Conservation (phyloP, 768 basidiomycete genomes). For the Leccinum uliginosum region DNA sequence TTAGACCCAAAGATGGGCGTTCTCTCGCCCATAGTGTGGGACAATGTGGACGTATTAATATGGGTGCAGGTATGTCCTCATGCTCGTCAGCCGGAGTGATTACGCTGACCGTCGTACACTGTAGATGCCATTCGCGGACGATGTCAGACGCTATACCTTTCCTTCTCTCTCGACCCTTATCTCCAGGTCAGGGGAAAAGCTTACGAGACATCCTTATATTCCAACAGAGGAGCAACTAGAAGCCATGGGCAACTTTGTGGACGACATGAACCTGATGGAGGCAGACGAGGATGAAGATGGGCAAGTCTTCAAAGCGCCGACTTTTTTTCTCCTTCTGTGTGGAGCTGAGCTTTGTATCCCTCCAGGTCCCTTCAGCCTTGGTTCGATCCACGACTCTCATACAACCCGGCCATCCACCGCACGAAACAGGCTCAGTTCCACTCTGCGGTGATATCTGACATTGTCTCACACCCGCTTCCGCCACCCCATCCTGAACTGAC, state of each 20-base stretch:
- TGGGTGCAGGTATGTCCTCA: conserved; percentile 71
- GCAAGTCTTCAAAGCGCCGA: conserved; percentile 36
- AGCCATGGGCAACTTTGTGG: conserved; percentile 86
- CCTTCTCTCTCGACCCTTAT: conserved; percentile 70
- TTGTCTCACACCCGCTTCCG: conserved; percentile 70
- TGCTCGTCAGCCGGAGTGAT: background rate
- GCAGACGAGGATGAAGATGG: conserved; percentile 74
- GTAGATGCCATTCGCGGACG: conserved; percentile 97
- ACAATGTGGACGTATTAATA: conserved; percentile 72
- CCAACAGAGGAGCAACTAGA: conserved; percentile 73
- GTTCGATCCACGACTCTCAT: conserved; percentile 76
- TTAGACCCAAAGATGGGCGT: conserved; percentile 85
- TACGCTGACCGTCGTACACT: background rate
- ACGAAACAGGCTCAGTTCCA: conserved; percentile 93
- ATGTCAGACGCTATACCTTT: conserved; percentile 84
- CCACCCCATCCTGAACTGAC: conserved; percentile 82
- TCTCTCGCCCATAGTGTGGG: conserved; percentile 56
- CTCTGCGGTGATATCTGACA: conserved; percentile 69
- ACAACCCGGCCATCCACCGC: conserved; percentile 87
- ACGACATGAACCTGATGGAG: conserved; percentile 81
- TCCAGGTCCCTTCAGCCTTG: conserved; percentile 59
- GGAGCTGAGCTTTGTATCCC: background rate
- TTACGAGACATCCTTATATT: conserved; percentile 76
- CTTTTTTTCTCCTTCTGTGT: background rate
- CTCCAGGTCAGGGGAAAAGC: conserved; percentile 67